Evolutionary conservation across 805 yeast species (phyloP).

Genomic region (Blastobotrys americana): DNA sequence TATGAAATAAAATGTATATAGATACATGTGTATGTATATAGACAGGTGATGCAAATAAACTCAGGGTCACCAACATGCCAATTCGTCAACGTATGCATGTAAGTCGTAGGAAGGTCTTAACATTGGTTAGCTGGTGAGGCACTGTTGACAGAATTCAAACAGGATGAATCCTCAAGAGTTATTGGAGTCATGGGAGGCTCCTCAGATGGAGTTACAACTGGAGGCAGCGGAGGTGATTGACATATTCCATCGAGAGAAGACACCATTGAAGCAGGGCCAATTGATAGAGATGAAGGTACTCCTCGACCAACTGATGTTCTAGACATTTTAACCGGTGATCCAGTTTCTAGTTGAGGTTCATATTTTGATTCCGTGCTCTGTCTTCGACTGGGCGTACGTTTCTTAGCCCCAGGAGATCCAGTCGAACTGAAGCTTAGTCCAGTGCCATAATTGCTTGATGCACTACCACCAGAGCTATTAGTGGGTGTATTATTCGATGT

Average conservation of each 20-base stretch:
- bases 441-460: too few species aligned
- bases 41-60: too few species aligned
- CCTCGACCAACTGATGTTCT: neutral
- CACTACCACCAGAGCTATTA: neutral
- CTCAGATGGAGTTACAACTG: conserved; percentile 16
- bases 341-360: neutral
- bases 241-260: conserved; percentile 5
- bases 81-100: too few species aligned
- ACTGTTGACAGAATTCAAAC: too few species aligned
- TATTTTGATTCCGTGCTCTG: neutral
- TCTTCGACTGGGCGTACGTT: neutral
- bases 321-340: neutral
- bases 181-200: conserved; percentile 18
- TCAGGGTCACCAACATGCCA: too few species aligned
- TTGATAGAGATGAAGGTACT: neutral
- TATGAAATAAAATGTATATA: too few species aligned
- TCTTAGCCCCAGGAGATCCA: neutral
- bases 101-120: too few species aligned
- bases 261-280: conserved; percentile 1
- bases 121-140: too few species aligned
- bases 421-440: too few species aligned
- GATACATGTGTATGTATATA: too few species aligned
- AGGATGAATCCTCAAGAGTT: conserved; percentile 14
- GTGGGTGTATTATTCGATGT: neutral
- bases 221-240: conserved; percentile 13